Conservation (phyloP, 495 filamentous ascomycete genomes). For the Penicillium dipodomyicola region DNA sequence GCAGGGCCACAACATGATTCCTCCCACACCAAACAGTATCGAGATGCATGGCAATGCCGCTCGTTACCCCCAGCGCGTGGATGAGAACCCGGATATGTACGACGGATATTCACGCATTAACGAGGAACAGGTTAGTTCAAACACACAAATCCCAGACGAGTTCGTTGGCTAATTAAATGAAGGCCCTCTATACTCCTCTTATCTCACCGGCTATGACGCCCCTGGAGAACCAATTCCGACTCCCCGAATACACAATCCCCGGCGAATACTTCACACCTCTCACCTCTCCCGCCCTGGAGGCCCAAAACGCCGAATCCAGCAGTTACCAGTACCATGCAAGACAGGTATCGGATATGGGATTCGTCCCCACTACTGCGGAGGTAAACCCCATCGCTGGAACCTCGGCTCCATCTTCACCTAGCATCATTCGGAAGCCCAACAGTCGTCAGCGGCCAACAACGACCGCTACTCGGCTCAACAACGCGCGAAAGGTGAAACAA, state of each 20-base stretch:
- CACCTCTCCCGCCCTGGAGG: slow-evolving; percentile 85
- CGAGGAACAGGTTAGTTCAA: slow-evolving; percentile 67
- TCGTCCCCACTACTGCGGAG: slow-evolving; percentile 50
- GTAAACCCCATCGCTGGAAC: slow-evolving; percentile 39
- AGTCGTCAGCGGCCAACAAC: slow-evolving; percentile 39
- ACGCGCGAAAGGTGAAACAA: slow-evolving; percentile 61
- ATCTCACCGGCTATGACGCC: slow-evolving; percentile 95
- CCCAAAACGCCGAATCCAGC: slow-evolving; percentile 58
- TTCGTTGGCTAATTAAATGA: neutral
- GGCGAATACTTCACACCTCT: slow-evolving; percentile 93
- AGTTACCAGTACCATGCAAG: slow-evolving; percentile 35
- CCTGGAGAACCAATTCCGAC: slow-evolving; percentile 76
- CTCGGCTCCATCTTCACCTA: slow-evolving; percentile 33
- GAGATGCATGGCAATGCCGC: slow-evolving; percentile 73
- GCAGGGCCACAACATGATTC: slow-evolving; percentile 65
- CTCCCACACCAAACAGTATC: slow-evolving; percentile 89
- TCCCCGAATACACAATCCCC: slow-evolving; percentile 76
- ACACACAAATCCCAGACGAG: neutral
- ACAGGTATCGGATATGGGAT: slow-evolving; percentile 41
- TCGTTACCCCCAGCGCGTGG: slow-evolving; percentile 61
- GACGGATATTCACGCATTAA: slow-evolving; percentile 72
- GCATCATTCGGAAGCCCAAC: slow-evolving; percentile 32
- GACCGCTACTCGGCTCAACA: slow-evolving; percentile 38
- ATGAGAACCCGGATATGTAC: slow-evolving; percentile 62
- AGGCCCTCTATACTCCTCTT: slow-evolving; percentile 89